Evolutionary conservation across 139 green algal species (phyloP), one percentile per base, ranked within the genome.

Genomic region (Chlamydomonas sp.): DNA sequence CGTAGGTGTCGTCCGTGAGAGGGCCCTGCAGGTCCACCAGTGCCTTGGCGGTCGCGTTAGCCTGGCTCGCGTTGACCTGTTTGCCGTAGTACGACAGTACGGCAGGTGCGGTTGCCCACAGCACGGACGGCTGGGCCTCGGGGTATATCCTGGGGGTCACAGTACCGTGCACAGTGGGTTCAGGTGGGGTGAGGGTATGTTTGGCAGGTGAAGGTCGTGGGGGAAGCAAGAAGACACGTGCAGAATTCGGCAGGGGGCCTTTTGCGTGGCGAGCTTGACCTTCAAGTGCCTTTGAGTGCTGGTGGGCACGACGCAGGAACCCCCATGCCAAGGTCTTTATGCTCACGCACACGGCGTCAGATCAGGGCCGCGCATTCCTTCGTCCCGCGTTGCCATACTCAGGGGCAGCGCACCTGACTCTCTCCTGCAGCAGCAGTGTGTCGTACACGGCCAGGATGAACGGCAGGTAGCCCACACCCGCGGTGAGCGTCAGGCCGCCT

Each of bases 391-490:
- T 4, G 10, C 63, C 2, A 7, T 14, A 6, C 17, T 5, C 77
- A 67, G 57, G 31, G 1, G 49, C 58, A 81, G 60, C 73, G n/a
- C 78, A 89, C 77, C 81, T 79, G 64, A 31, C 8, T 1, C 7
- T 63, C 20, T 79, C 67, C 5, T 15, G 2, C 5, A 2, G n/a
- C 60, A 60, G 18, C 20, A 86, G 68, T 8, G 17, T 63, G 81
- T 79, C 90, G 75, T 73, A 91, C 86, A 79, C 8, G 10, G 68
- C 15, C 57, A 84, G 73, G 1, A 94, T 20, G 49, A 82, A 63
- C 5, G 83, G 83, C 4, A 76, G 14, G 83, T 88, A 77, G 62
- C 83, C 83, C 63, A 88, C 83, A 20, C 62, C 73, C 12, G 83
- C 83, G 4, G 63, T 73, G 16, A 88, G 73, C 0, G 62, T 60